Evolutionary conservation across 2,329 filamentous ascomycete genomes (phyloP), one percentile per base, ranked within the genome.

Genomic region (Ambrosiella cleistominuta): DNA sequence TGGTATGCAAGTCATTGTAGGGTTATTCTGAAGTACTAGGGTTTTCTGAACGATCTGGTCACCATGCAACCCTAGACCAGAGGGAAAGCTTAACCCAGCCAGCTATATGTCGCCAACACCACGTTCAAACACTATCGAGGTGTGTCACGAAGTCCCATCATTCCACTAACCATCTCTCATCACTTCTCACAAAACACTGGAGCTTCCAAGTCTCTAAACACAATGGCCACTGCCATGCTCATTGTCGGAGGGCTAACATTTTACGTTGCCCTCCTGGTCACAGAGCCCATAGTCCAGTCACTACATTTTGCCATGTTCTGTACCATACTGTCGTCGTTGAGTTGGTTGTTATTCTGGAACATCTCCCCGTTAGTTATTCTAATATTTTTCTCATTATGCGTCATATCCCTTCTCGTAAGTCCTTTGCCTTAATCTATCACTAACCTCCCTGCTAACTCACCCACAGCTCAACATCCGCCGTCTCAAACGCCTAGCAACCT

Each of bases 261-360:
- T 15, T 59, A 59, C 19, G 52, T 52, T 13, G 57, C 57, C n/a
- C 51, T 54, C 36, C 57, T 59, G 35, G 38, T 59, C 9, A 59
- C 51, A 1, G 13, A 47, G 13, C 57, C 57, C 38, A 17, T 59
- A 35, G 57, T 35, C 6, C 52, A 40, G 19, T 47, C 57, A n/a
- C 44, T 59, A 12, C 55, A 54, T 36, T 59, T 59, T 54, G 35
- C 51, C n/a, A 19, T 59, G 12, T 40, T n/a, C 8, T 12, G 8
- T 17, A 27, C 42, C 37, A 13, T 35, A 17, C 35, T 59, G 12
- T 39, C 52, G 15, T 27, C 44, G 11, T 35, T 47, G 19, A 38
- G 45, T 17, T 56, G 58, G 58, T 11, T 17, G 35, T 38, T 56
- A 2, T 45, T 19, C 36, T 36, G 52, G 17, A 49, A 50, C 40